phyloP scores from a whole-genome alignment of 441 rosid genomes.

The Pelargonium myrrhifolium region DNA sequence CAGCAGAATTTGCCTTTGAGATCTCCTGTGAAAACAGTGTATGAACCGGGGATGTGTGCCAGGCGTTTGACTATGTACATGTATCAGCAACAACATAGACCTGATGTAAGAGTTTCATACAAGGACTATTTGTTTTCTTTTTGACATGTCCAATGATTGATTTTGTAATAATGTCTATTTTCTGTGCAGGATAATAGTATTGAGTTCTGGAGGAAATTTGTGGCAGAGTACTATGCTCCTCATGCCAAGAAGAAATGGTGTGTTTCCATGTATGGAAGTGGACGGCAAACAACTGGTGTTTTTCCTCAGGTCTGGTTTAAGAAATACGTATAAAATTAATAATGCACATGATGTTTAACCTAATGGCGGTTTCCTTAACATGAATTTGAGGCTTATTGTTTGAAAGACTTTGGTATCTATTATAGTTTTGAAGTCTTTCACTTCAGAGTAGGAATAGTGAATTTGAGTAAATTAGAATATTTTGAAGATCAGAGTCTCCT shows the following conservation, averaged over 20 bases:
- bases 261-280: slow-evolving; percentile 81
- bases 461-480: not conserved
- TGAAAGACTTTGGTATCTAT: slow-evolving; percentile 4
- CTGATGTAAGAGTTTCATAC: slow-evolving; percentile 54
- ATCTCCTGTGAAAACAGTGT: slow-evolving; percentile 58
- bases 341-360: not conserved
- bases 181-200: slow-evolving; percentile 65
- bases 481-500: not conserved
- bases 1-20: slow-evolving; percentile 72
- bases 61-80: slow-evolving; percentile 83
- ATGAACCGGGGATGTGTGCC: slow-evolving; percentile 95
- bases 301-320: slow-evolving; percentile 59
- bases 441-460: not conserved
- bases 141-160: not conserved
- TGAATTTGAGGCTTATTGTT: slow-evolving; percentile 13
- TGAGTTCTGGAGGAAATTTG: slow-evolving; percentile 83
- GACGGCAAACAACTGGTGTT: slow-evolving; percentile 67
- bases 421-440: slow-evolving; percentile 10
- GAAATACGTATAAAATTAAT: slow-evolving; percentile 14
- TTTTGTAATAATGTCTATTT: slow-evolving; percentile 13
- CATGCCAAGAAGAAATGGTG: slow-evolving; percentile 80
- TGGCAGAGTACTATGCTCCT: slow-evolving; percentile 61
- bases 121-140: not conserved
- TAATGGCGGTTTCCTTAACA: slow-evolving; percentile 6
- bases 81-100: slow-evolving; percentile 94